A percentile compares a stretch with the other conserved stretches of the same genome.
Conservation (phyloP, 805 yeast genomes). For the Yarrowia bubula region DNA sequence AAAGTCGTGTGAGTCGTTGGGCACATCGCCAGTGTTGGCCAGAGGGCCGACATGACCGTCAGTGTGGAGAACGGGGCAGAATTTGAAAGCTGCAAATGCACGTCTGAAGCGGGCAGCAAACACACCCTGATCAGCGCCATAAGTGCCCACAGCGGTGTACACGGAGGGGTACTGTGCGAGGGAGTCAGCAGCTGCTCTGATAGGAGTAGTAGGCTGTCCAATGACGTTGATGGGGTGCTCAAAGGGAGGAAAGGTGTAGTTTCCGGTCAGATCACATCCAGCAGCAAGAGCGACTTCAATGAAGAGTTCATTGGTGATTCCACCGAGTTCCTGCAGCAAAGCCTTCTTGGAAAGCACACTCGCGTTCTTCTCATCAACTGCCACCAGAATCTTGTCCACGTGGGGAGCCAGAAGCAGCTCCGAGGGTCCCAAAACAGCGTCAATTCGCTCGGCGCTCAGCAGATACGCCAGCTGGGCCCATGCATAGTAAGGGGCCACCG, state of each 20-base stretch:
- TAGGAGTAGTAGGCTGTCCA: conserved; percentile 30
- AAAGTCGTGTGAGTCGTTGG: conserved; percentile 77
- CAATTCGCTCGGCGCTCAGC: conserved; percentile 52
- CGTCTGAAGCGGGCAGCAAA: conserved; percentile 55
- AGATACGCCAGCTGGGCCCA: conserved; percentile 78
- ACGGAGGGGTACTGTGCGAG: conserved; percentile 36
- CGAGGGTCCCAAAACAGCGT: conserved; percentile 80
- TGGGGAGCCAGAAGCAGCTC: conserved; percentile 62
- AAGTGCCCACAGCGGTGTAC: conserved; percentile 36
- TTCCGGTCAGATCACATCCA: conserved; percentile 70
- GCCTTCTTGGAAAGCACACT: conserved; percentile 59
- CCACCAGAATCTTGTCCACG: conserved; percentile 69
- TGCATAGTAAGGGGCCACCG: conserved; percentile 80
- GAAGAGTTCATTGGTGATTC: conserved; percentile 62
- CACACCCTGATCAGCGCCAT: conserved; percentile 28
- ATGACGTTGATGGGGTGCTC: conserved; percentile 33
- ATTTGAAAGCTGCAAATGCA: conserved; percentile 67
- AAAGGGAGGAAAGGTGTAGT: conserved; percentile 54
- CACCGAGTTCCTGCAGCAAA: conserved; percentile 56
- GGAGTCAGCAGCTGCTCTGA: conserved; percentile 36
- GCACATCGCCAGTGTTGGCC: conserved; percentile 51
- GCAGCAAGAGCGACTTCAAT: conserved; percentile 72
- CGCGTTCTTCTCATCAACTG: conserved; percentile 68
- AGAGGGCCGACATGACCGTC: conserved; percentile 69
- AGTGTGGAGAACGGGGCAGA: conserved; percentile 67